Evolutionary conservation across 2,329 filamentous ascomycete genomes (phyloP), one percentile per base, ranked within the genome.

Genomic region (Fonsecaea multimorphosa): DNA sequence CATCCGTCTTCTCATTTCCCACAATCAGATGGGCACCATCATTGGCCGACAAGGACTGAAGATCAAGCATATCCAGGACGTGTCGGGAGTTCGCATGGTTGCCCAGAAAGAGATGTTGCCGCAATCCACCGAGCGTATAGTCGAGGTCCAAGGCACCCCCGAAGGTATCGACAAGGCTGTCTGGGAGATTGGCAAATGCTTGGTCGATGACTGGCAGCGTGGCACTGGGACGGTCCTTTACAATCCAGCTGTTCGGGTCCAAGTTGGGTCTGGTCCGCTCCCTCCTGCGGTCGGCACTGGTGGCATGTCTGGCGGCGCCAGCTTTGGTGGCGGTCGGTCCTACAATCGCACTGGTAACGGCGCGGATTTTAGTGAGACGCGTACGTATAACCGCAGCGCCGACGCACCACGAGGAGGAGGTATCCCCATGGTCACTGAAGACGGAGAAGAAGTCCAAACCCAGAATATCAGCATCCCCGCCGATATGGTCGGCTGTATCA

Each of bases 11-110:
- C 89, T 99, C 77, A 98, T 99, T 79, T 99, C 95, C 36, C 94
- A 99, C 84, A 98, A 98, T 79, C 95, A 99, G 82, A 99, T 99
- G 95, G 95, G 95, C 69, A 99, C 95, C 74, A 97, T 99, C 82
- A 99, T 99, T 76, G 95, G 95, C 74, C 89, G 93, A 71, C 91
- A 96, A 78, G 95, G 95, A 66, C 85, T 97, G 72, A 99, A 98
- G 85, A 99, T 99, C 85, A 99, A 99, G 86, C 92, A 97, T 78
- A 99, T 99, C 73, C 95, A 99, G 79, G 95, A 99, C 78, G 89
- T 89, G 32, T 98, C 95, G 4, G 93, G 93, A 71, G 95, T 98
- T 65, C 93, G 95, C 76, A 99, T 99, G 95, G 93, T 99, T 56
- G 95, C 95, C 46, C 95, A 99, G 80, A 99, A 99, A 82, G 95